Percentiles rank a stretch among this genome's conserved stretches.
phyloP scores from a whole-genome alignment of 805 yeast genomes.

The Hanseniaspora hatyaiensis region DNA sequence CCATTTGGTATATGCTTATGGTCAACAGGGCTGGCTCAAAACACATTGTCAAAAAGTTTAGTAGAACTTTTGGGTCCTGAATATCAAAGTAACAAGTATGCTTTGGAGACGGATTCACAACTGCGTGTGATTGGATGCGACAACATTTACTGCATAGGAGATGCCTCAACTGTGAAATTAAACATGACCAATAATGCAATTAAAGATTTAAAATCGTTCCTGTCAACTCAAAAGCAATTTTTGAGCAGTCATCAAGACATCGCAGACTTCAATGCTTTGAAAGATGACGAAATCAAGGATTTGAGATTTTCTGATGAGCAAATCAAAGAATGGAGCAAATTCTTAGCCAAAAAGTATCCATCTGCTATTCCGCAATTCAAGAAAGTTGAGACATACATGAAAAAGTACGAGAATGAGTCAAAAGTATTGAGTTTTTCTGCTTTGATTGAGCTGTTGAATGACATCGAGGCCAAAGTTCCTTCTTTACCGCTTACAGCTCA shows the following conservation, averaged over 20 bases:
- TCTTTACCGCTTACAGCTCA: conserved; percentile 67
- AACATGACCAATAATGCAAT: conserved; percentile 47
- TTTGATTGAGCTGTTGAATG: conserved; percentile 38
- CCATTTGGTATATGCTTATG: conserved; percentile 62
- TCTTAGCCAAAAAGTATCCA: conserved; percentile 43
- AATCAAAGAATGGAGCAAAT: conserved; percentile 37
- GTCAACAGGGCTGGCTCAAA: conserved; percentile 67
- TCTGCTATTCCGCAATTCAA: conserved; percentile 46
- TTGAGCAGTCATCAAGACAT: conserved; percentile 42
- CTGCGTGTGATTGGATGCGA: conserved; percentile 59
- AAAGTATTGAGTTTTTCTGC: conserved; percentile 47
- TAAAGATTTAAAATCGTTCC: conserved; percentile 33
- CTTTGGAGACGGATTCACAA: conserved; percentile 68
- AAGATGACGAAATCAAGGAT: conserved; percentile 21
- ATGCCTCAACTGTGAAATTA: conserved; percentile 55
- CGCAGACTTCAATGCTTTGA: conserved; percentile 20
- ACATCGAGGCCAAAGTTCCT: conserved; percentile 51
- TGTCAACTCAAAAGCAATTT: conserved; percentile 23
- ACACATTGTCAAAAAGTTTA: conserved; percentile 47
- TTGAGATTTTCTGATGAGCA: conserved; percentile 39
- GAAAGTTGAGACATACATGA: conserved; percentile 39
- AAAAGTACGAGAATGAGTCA: conserved; percentile 39
- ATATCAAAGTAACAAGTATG: conserved; percentile 49
- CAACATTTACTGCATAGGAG: conserved; percentile 62
- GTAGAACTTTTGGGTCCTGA: conserved; percentile 36